Conservation (phyloP, 352 stramenopile genomes). For the Phytophthora boehmeriae region DNA sequence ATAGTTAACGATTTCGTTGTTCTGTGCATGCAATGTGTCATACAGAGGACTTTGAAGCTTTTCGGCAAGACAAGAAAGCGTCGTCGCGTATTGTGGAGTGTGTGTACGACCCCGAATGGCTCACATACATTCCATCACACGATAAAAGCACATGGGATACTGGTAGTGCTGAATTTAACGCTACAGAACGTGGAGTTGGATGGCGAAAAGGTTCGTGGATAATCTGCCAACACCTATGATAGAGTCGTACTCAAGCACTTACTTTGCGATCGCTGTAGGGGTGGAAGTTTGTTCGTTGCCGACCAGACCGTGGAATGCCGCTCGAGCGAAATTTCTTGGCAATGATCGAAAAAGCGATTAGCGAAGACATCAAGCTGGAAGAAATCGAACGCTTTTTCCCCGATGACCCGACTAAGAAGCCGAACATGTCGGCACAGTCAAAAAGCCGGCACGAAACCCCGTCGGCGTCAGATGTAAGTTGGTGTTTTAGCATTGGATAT, state of each 20-base stretch:
- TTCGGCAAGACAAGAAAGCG: slow-evolving; percentile 82
- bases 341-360: slow-evolving; percentile 74
- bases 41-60: slow-evolving; percentile 77
- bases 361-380: slow-evolving; percentile 79
- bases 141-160: slow-evolving; percentile 82
- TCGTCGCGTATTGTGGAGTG: slow-evolving; percentile 86
- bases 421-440: slow-evolving; percentile 32
- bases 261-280: slow-evolving; percentile 42
- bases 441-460: slow-evolving; percentile 47
- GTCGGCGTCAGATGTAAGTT: slow-evolving; percentile 46
- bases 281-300: slow-evolving; percentile 76
- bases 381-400: slow-evolving; percentile 84
- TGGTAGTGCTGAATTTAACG: slow-evolving; percentile 69
- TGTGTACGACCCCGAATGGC: slow-evolving; percentile 80
- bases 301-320: slow-evolving; percentile 68
- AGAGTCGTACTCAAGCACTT: slow-evolving; percentile 22
- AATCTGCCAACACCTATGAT: slow-evolving; percentile 46
- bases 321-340: slow-evolving; percentile 62
- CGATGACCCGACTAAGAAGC: slow-evolving; percentile 68
- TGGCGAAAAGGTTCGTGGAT: slow-evolving; percentile 74
- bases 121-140: slow-evolving; percentile 85
- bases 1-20: background rate
- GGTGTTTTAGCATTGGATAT: slow-evolving; percentile 1
- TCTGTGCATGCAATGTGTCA: background rate
- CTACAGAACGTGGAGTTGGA: slow-evolving; percentile 63